These are phyloP conservation scores for Suillus subalutaceus DNA, from an alignment of 768 basidiomycete species.

Conservation along the genomic window DNA sequence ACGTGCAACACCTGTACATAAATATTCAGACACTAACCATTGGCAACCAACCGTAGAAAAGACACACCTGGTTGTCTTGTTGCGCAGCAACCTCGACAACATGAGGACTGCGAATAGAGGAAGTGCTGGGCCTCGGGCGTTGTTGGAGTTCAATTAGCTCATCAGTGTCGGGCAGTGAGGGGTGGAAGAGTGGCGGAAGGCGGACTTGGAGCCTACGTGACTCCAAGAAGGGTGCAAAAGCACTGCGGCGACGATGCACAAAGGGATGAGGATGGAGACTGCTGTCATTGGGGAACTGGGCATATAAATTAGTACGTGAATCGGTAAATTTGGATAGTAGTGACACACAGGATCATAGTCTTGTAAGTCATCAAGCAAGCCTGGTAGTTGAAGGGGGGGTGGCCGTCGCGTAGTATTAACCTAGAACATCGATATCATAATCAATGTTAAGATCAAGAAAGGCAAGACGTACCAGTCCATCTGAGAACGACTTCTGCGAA, in stretches of 20 bases:
- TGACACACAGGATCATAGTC: neutral
- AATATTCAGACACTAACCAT: neutral
- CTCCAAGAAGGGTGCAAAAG: neutral
- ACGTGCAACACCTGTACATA: neutral
- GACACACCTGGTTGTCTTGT: neutral
- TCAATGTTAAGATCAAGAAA: neutral
- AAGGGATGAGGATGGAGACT: neutral
- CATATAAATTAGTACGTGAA: neutral
- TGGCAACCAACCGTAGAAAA: neutral
- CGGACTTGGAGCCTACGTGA: neutral
- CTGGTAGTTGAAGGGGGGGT: neutral
- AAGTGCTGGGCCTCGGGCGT: neutral
- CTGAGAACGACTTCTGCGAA: neutral
- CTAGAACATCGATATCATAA: neutral
- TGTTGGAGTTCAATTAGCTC: neutral
- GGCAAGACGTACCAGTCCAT: neutral
- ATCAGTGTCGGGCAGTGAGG: neutral
- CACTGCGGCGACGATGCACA: neutral
- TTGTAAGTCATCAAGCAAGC: neutral
- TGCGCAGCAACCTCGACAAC: neutral
- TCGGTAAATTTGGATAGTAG: neutral
- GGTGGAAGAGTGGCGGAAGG: neutral
- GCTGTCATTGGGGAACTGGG: neutral
- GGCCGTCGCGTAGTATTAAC: neutral
- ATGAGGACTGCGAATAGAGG: neutral